Percentiles rank a stretch among this genome's conserved stretches.
Conservation (phyloP, 805 yeast species). For the Metschnikowia borealis region DNA sequence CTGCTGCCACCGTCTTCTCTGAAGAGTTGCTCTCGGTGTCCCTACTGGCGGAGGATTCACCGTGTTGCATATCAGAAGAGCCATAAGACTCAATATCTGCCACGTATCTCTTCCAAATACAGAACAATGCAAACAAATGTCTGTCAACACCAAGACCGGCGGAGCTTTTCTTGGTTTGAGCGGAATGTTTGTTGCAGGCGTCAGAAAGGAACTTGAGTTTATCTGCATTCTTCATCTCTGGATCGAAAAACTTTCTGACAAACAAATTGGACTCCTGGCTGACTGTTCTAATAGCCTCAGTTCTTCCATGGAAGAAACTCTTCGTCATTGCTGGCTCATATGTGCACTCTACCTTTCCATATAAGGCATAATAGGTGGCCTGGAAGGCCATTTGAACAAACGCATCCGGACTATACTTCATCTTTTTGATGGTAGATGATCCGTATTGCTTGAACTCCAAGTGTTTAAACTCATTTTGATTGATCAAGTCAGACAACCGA, state of each 20-base stretch:
- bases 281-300: conserved; percentile 88
- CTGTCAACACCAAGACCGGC: conserved; percentile 89
- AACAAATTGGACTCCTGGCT: conserved; percentile 74
- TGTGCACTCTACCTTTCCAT: conserved; percentile 90
- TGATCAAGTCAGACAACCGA: conserved; percentile 76
- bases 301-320: conserved; percentile 80
- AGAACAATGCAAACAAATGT: conserved; percentile 80
- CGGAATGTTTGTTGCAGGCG: conserved; percentile 70
- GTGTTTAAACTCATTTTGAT: conserved; percentile 83
- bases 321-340: conserved; percentile 98
- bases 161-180: conserved; percentile 64
- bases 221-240: conserved; percentile 50
- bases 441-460: conserved; percentile 74
- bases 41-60: conserved; percentile 9
- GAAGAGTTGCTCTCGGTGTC: conserved; percentile 20
- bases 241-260: conserved; percentile 80
- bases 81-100: conserved; percentile 20
- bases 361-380: conserved; percentile 85
- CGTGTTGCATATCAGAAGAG: conserved; percentile 7
- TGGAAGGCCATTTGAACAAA: conserved; percentile 92
- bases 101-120: conserved; percentile 75
- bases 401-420: conserved; percentile 92
- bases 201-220: conserved; percentile 57
- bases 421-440: conserved; percentile 69
- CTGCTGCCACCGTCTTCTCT: conserved; percentile 29